Conservation (phyloP, 1,284 basidiomycete genomes). For the Cryptococcus sp. region DNA sequence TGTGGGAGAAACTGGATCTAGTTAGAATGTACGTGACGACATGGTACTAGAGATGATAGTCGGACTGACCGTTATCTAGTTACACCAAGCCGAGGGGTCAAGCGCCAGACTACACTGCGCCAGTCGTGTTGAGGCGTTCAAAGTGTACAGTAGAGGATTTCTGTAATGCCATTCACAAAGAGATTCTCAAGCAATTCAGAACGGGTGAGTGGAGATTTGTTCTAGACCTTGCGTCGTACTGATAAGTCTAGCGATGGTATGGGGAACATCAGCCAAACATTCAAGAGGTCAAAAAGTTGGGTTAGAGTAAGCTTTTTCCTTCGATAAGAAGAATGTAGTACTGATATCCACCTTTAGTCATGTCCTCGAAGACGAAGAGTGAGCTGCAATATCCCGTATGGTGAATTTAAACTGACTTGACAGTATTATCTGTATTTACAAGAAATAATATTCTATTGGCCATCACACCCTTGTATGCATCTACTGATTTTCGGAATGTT, state of each 20-base stretch:
- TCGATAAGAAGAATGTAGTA: background rate
- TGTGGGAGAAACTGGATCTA: conserved; percentile 85
- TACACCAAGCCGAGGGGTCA: conserved; percentile 93
- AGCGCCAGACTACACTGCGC: conserved; percentile 75
- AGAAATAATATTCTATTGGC: conserved; percentile 22
- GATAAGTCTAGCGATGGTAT: conserved; percentile 50
- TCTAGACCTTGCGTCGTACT: conserved; percentile 3
- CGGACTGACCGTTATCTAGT: conserved; percentile 12
- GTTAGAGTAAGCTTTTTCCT: conserved; percentile 54
- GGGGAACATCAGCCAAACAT: conserved; percentile 76
- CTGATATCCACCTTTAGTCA: conserved; percentile 49
- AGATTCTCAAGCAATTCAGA: conserved; percentile 48
- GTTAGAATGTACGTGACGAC: conserved; percentile 62
- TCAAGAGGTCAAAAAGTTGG: conserved; percentile 94
- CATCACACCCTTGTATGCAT: background rate
- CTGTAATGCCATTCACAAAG: conserved; percentile 59
- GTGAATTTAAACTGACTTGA: background rate
- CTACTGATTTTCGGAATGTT: background rate
- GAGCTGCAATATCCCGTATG: conserved; percentile 8
- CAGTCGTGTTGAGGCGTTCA: conserved; percentile 61
- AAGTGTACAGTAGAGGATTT: conserved; percentile 77
- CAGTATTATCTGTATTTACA: conserved; percentile 45
- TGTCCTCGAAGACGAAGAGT: conserved; percentile 79
- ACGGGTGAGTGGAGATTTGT: conserved; percentile 14
- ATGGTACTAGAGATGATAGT: conserved; percentile 1